A percentile compares a stretch with the other conserved stretches of the same genome.
Evolutionary conservation across 2,329 filamentous ascomycete genomes (phyloP).

Genomic region (Aspergillus glaucus): DNA sequence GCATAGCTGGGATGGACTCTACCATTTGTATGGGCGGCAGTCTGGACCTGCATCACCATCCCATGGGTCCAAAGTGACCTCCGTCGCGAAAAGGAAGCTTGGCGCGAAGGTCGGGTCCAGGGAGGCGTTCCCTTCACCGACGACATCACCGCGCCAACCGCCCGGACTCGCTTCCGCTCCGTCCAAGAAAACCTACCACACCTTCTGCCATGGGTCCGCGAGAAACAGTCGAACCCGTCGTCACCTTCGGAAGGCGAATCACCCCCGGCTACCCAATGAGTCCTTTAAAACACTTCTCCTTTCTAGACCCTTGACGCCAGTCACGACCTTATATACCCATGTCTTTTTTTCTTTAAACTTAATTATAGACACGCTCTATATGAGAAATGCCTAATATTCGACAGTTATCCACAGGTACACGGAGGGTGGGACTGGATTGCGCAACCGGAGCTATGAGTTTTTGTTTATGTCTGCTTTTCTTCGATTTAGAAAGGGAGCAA

Average conservation of each 20-base stretch:
- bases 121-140: constrained; percentile 33
- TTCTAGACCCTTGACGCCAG: background rate
- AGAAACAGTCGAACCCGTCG: constrained; percentile 19
- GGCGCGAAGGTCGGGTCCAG: constrained; percentile 29
- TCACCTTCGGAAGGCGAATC: constrained; percentile 13
- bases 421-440: too few relatives aligned
- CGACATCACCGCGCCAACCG: constrained; percentile 30
- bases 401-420: too few relatives aligned
- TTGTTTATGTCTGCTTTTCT: too few relatives aligned
- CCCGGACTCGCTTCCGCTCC: constrained; percentile 33
- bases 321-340: constrained; percentile 4
- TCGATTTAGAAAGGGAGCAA: too few relatives aligned
- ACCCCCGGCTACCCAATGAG: too few relatives aligned
- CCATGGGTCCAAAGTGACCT: constrained; percentile 42
- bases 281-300: too few relatives aligned
- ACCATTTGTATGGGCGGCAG: constrained; percentile 36
- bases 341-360: background rate
- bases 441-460: too few relatives aligned
- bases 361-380: background rate
- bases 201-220: constrained; percentile 23
- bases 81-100: constrained; percentile 39
- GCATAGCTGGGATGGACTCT: constrained; percentile 37
- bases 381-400: too few relatives aligned
- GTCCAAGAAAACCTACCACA: constrained; percentile 25
- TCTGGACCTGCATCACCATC: constrained; percentile 42